A percentile compares a stretch with the other conserved stretches of the same genome.
phyloP scores from a whole-genome alignment of 1,139 yeast species.

The Blastobotrys illinoisensis region DNA sequence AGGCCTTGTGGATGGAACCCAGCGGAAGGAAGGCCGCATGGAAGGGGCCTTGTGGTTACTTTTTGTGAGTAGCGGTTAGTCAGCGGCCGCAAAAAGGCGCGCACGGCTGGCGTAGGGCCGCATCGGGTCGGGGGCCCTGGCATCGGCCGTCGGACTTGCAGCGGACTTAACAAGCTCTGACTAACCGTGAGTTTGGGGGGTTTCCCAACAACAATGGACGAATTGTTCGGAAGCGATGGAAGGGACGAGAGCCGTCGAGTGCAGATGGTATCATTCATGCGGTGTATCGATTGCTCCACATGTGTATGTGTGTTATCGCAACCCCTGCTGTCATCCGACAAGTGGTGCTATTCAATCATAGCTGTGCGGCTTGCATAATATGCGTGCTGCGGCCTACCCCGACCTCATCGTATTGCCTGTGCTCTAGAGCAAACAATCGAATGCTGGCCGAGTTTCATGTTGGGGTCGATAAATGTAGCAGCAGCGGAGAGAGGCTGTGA shows the following conservation, averaged over 20 bases:
- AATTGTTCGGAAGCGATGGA: too few species aligned
- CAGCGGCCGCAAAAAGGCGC: neutral
- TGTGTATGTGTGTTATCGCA: neutral
- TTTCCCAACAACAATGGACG: too few species aligned
- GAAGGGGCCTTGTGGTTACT: neutral
- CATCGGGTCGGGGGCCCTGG: neutral
- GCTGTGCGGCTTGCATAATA: neutral
- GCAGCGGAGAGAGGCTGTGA: neutral
- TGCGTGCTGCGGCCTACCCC: neutral
- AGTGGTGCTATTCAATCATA: neutral
- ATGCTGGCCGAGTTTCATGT: neutral
- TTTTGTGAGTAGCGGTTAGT: neutral
- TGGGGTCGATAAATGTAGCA: too few species aligned
- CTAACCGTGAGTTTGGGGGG: too few species aligned
- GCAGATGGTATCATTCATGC: neutral
- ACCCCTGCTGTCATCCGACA: neutral
- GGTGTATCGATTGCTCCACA: neutral
- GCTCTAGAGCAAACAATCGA: too few species aligned
- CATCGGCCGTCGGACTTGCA: neutral
- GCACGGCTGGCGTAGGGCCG: neutral
- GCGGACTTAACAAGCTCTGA: neutral
- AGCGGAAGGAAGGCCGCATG: neutral
- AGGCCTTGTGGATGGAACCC: neutral
- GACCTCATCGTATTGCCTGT: neutral
- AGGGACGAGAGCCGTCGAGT: neutral